Base-by-base conservation (phyloP, 83 land plant genomes). In the Diphasiastrum complanatum region DNA sequence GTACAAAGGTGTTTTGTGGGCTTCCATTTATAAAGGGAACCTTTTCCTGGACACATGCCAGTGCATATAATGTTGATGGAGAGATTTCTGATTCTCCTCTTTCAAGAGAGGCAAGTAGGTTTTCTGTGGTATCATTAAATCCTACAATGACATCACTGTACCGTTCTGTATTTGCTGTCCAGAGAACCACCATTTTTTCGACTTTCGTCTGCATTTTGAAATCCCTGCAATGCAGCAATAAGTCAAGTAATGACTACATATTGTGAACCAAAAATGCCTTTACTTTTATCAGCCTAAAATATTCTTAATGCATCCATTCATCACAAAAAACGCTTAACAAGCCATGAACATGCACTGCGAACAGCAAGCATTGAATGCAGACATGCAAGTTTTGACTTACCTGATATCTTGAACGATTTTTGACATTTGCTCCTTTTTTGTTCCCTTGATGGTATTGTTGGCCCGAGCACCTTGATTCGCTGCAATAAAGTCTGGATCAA, bases 1-100 rank as follows among this genome's bases (percentile, higher is more conserved):
- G 98, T n/a, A 92, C 98, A 57, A 92, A 92, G 24, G 98, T 88
- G 68, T 92, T 92, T 61, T 92, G 95, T 5, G 98, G 95, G 77
- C 88, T 92, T 24, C 95, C 98, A 63, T 87, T 92, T 74, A 87
- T 81, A 78, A 85, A 92, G 29, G 98, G 98, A 31, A 92, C 78
- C 29, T 81, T 81, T 65, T 92, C 95, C 48, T 79, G 53, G 20
- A 88, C 60, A 65, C 91, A 88, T 3, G 98, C 98, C 14, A 92
- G 32, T 10, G 86, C 95, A 70, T 72, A 88, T 47, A 92, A 31
- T 28, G 98, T 92, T 0, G 91, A 92, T 4, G 95, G 98, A 31
- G 95, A 92, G 12, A 88, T 88, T 62, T 92, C 98, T 14, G 81
- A 22, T 51, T 88, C 95, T 27, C 81, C 69, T 50, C 40, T 69